A percentile compares a stretch with the other conserved stretches of the same genome.
These are phyloP conservation scores for Phialocephala sp. DNA, from an alignment of 2,329 filamentous ascomycete species.

Conservation along the genomic window DNA sequence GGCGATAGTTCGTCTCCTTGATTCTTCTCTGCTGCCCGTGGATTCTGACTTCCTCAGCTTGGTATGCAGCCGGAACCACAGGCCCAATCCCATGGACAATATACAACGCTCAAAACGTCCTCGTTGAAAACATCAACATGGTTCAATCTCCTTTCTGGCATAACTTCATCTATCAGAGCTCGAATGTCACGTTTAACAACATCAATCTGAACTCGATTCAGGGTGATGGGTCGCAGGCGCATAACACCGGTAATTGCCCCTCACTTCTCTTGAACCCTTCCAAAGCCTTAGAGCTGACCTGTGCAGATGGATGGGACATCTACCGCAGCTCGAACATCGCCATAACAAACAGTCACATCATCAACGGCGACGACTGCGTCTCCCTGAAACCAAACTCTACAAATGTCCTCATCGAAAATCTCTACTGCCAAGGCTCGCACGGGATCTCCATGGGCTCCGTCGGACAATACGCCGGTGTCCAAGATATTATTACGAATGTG, in stretches of 20 bases:
- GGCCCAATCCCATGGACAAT: conserved; percentile 24
- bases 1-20: conserved; percentile 13
- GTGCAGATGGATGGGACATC: conserved; percentile 57
- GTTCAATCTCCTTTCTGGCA: conserved; percentile 17
- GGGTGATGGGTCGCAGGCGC: conserved; percentile 10
- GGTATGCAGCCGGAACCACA: conserved; percentile 19
- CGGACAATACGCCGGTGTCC: conserved; percentile 60
- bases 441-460: conserved; percentile 66
- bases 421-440: conserved; percentile 66
- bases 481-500: conserved; percentile 64
- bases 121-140: conserved; percentile 18
- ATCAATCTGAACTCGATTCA: conserved; percentile 17
- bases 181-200: conserved; percentile 19
- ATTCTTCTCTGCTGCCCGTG: not conserved
- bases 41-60: conserved; percentile 8
- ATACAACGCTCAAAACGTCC: conserved; percentile 22
- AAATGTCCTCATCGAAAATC: conserved; percentile 62
- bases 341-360: conserved; percentile 65
- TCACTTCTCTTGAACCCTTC: not conserved
- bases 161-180: conserved; percentile 18
- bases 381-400: conserved; percentile 70
- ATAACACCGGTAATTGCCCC: conserved; percentile 14
- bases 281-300: conserved; percentile 4
- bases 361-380: conserved; percentile 62
- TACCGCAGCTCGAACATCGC: conserved; percentile 64